These are phyloP conservation scores for Salix suchowensis DNA, from an alignment of 345 rosid genomes.

Conservation along the genomic window DNA sequence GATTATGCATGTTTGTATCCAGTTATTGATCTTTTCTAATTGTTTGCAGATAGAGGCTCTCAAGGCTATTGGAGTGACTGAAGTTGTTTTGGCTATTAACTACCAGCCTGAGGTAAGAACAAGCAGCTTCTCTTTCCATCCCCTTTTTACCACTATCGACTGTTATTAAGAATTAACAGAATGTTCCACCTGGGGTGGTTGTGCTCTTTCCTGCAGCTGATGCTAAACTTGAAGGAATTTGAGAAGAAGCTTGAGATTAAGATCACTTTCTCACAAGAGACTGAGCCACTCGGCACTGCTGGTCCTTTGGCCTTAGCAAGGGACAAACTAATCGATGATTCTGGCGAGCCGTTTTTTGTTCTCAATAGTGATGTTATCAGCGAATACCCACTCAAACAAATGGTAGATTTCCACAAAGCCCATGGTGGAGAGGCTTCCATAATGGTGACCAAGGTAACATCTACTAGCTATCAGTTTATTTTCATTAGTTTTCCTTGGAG, in stretches of 20 bases:
- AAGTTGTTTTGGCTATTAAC: slow-evolving; percentile 95
- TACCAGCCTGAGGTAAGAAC: slow-evolving; percentile 86
- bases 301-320: slow-evolving; percentile 98
- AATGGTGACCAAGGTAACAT: slow-evolving; percentile 92
- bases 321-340: slow-evolving; percentile 73
- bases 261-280: slow-evolving; percentile 97
- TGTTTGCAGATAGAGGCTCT: slow-evolving; percentile 85
- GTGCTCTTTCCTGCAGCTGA: slow-evolving; percentile 46
- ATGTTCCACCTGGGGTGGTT: neutral
- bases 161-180: neutral
- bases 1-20: neutral
- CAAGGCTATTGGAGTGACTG: slow-evolving; percentile 87
- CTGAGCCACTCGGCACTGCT: slow-evolving; percentile 98
- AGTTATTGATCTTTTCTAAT: slow-evolving; percentile 1
- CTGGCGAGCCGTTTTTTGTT: slow-evolving; percentile 92
- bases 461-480: no score
- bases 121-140: neutral
- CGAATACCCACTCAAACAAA: slow-evolving; percentile 80
- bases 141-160: neutral
- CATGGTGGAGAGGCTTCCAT: slow-evolving; percentile 99
- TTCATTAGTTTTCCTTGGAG: neutral
- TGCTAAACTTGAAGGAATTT: slow-evolving; percentile 84
- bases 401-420: slow-evolving; percentile 78
- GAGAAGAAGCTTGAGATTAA: slow-evolving; percentile 84
- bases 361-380: slow-evolving; percentile 99